A percentile compares a stretch with the other conserved stretches of the same genome.
Conservation (phyloP, 345 rosid species). For the Triadica sebifera region DNA sequence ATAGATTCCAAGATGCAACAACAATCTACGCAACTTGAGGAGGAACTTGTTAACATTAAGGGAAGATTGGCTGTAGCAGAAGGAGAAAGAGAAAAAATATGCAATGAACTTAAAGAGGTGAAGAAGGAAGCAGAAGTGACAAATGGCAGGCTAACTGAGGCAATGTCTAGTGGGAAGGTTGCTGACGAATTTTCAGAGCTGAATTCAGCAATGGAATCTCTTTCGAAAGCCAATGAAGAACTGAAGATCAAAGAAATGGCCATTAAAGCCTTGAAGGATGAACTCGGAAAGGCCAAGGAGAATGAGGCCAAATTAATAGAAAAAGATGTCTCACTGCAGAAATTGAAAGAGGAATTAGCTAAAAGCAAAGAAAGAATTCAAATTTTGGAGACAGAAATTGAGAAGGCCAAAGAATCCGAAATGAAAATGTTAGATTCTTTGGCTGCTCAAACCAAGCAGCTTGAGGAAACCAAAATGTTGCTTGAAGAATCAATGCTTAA, state of each 20-base stretch:
- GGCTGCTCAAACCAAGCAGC: slow-evolving; percentile 36
- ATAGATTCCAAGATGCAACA: slow-evolving; percentile 34
- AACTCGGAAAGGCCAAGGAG: slow-evolving; percentile 32
- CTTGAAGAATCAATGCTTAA: slow-evolving; percentile 50
- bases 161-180: slow-evolving; percentile 42
- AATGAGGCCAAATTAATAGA: slow-evolving; percentile 35
- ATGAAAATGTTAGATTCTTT: slow-evolving; percentile 39
- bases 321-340: slow-evolving; percentile 33
- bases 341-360: slow-evolving; percentile 30
- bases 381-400: slow-evolving; percentile 49
- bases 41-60: slow-evolving; percentile 20
- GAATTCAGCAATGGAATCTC: slow-evolving; percentile 35
- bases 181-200: slow-evolving; percentile 61
- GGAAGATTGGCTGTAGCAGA: slow-evolving; percentile 27
- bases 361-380: slow-evolving; percentile 31
- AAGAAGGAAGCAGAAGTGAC: slow-evolving; percentile 38
- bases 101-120: slow-evolving; percentile 34
- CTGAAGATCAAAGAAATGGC: slow-evolving; percentile 45
- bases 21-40: slow-evolving; percentile 28
- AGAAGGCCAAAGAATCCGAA: slow-evolving; percentile 41
- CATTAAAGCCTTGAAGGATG: slow-evolving; percentile 36
- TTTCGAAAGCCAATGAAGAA: slow-evolving; percentile 32
- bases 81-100: slow-evolving; percentile 38
- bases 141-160: slow-evolving; percentile 26
- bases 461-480: slow-evolving; percentile 42